phyloP scores from a whole-genome alignment of 805 yeast genomes.

The Danielozyma ontarioensis region DNA sequence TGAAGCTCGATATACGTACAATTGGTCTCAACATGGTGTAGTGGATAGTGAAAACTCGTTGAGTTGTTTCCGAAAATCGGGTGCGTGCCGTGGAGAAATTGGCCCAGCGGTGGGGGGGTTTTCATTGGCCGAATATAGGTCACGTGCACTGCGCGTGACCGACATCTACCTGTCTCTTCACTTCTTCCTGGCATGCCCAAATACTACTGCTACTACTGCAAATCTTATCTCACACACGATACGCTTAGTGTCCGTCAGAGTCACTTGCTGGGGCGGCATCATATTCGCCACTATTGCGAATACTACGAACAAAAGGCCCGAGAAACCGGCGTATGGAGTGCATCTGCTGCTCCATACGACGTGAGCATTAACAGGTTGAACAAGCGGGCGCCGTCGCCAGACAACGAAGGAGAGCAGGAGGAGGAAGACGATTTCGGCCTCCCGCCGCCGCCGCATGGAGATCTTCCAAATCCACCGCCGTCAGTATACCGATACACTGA shows the following conservation, averaged over 20 bases:
- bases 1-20: too few relatives aligned
- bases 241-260: conserved; percentile 81
- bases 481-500: conserved; percentile 9
- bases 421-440: conserved; percentile 4
- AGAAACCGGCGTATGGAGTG: conserved; percentile 29
- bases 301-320: conserved; percentile 54
- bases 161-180: background rate
- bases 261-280: conserved; percentile 75
- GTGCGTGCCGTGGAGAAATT: background rate
- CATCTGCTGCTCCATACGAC: conserved; percentile 26
- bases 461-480: conserved; percentile 34
- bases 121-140: conserved; percentile 4
- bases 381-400: conserved; percentile 23
- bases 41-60: conserved; percentile 3
- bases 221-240: conserved; percentile 79
- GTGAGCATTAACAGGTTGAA: conserved; percentile 31
- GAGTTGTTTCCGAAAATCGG: background rate
- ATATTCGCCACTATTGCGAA: conserved; percentile 63
- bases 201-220: conserved; percentile 82
- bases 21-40: background rate
- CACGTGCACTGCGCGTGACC: conserved; percentile 4
- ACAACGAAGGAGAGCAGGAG: conserved; percentile 14
- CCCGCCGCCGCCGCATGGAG: conserved; percentile 31
- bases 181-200: conserved; percentile 46
- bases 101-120: background rate